Evolutionary conservation across 768 basidiomycete species (phyloP), one percentile per base, ranked within the genome.

Genomic region (Termitomyces sp.): DNA sequence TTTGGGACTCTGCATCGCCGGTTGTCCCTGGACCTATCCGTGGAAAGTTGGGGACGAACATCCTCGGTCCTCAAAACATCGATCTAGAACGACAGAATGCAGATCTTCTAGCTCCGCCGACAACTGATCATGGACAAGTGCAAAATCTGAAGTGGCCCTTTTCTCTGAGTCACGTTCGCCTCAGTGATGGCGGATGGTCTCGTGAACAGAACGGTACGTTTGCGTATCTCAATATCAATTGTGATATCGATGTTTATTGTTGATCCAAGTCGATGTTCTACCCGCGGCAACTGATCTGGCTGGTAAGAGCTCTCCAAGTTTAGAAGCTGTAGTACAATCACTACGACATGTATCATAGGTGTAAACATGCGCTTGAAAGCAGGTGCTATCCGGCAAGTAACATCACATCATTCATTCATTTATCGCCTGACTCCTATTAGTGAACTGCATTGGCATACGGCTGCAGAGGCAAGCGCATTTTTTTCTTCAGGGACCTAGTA

Each of bases 161-260:
- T 63, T 72, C 78, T 47, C 65, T 84, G 21, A 85, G 84, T 58
- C 83, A 83, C 62, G 85, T 76, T 62, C 80, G 82, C 34, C 61
- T 87, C 7, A 77, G 79, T 52, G 73, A 75, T 4, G 86, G 84
- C n/a, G 86, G 86, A 2, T 87, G 85, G 84, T 80, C 85, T 28
- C 75, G 84, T 45, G 76, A 84, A 63, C 79, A 85, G 65, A 87
- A 83, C 59, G 58, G 85, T 61, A 37, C 21, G 47, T 21, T 28
- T 80, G 51, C 8, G n/a, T 37, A 10, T 19, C 76, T 65, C 14
- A 2, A 10, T 35, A 21, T 45, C 27, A 37, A 17, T 30, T 42
- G 11, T 55, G 12, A n/a, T 27, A 11, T 23, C 2, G 3, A 27
- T 40, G 46, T 19, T 25, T 19, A 28, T 25, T 4, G 47, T 43